Evolutionary conservation across 2,329 filamentous ascomycete genomes (phyloP).

Genomic region (Aurifilum marmelostoma): DNA sequence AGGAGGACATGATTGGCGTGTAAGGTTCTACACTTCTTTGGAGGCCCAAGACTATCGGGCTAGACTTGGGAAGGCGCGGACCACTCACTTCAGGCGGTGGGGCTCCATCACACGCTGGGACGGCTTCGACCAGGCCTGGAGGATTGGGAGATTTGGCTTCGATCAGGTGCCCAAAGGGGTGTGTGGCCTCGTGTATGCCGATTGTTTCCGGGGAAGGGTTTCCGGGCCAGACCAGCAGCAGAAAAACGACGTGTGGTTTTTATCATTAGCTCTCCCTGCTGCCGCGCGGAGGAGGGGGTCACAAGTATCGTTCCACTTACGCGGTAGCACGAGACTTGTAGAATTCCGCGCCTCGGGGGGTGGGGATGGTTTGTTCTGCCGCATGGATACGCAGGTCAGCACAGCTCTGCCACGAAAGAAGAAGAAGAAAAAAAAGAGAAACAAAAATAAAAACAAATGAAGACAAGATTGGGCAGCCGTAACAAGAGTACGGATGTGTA

Average conservation of each 20-base stretch:
- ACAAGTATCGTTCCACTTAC: slow-evolving; percentile 12
- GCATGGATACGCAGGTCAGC: slow-evolving; percentile 15
- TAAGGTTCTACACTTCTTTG: slow-evolving; percentile 4
- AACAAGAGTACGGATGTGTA: neutral
- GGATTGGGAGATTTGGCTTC: slow-evolving; percentile 15
- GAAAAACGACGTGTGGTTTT: neutral
- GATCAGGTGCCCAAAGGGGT: slow-evolving; percentile 14
- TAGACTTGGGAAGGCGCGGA: slow-evolving; percentile 11
- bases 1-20: slow-evolving; percentile 10
- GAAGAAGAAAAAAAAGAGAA: too few relatives aligned
- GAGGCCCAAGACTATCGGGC: slow-evolving; percentile 18
- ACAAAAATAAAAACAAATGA: too few relatives aligned
- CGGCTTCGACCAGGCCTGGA: slow-evolving; percentile 18
- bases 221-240: slow-evolving; percentile 1
- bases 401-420: slow-evolving; percentile 9
- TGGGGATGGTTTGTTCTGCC: neutral
- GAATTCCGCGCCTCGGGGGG: neutral
- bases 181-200: slow-evolving; percentile 5
- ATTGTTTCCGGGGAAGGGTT: slow-evolving; percentile 12
- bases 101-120: slow-evolving; percentile 21
- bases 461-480: neutral
- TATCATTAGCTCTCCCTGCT: slow-evolving; percentile 16
- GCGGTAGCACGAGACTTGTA: slow-evolving; percentile 15
- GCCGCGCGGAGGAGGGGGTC: slow-evolving; percentile 7
- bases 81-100: slow-evolving; percentile 23